Conservation (phyloP, 768 basidiomycete genomes). For the Guyanaporus albipodus region DNA sequence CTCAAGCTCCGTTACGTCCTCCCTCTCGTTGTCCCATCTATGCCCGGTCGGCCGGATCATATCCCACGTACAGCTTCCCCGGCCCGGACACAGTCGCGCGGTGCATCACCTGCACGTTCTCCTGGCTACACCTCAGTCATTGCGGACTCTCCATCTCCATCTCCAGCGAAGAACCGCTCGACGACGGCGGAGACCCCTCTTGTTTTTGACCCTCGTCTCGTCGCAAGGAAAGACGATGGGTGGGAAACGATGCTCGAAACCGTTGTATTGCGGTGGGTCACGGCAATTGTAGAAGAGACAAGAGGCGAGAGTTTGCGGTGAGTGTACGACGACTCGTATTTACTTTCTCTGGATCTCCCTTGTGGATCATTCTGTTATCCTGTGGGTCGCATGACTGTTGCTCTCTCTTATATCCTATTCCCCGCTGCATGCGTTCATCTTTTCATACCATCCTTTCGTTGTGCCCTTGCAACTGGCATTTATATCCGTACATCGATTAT, state of each 20-base stretch:
- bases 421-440: neutral
- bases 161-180: slow-evolving; percentile 36
- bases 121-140: slow-evolving; percentile 5
- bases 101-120: slow-evolving; percentile 23
- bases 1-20: slow-evolving; percentile 80
- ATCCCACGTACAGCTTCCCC: slow-evolving; percentile 24
- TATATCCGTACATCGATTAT: slow-evolving; percentile 14
- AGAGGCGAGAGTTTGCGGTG: slow-evolving; percentile 36
- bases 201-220: slow-evolving; percentile 66
- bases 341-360: slow-evolving; percentile 1
- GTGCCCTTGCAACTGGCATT: neutral
- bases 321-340: slow-evolving; percentile 1
- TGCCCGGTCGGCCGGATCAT: slow-evolving; percentile 29
- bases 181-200: slow-evolving; percentile 45
- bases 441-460: neutral
- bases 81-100: slow-evolving; percentile 15
- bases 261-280: slow-evolving; percentile 62
- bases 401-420: slow-evolving; percentile 14
- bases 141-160: slow-evolving; percentile 24
- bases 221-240: slow-evolving; percentile 69
- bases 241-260: slow-evolving; percentile 80
- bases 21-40: slow-evolving; percentile 55
- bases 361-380: slow-evolving; percentile 5
- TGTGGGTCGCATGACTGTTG: slow-evolving; percentile 4
- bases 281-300: slow-evolving; percentile 64